Base-by-base conservation (phyloP, 805 yeast species). In the Metschnikowia peoriensis region DNA sequence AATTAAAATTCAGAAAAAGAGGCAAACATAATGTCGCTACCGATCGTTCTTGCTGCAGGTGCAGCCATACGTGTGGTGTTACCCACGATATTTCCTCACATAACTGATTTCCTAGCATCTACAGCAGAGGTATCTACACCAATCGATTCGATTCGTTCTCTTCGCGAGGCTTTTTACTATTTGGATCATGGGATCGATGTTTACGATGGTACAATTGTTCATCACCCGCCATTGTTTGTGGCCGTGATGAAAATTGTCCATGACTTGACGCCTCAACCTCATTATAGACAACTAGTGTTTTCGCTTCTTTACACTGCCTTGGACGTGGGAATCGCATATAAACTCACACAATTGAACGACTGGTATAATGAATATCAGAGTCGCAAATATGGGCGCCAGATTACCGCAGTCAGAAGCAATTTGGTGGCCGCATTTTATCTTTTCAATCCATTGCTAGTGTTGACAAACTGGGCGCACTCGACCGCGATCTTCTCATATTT, bases 131-230 rank as follows among this genome's bases (percentile, higher is more conserved):
- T 59, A 7, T 77, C 91, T 16, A 88, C 96, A 0, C 90, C 96
- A 0, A 72, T 88, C 5, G 79, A 87, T 50, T 86, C 94, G 38
- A 87, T 78, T 68, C 77, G 82, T 50, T 71, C 77, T 40, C 68
- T 74, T 42, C 66, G 62, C 52, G 77, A 71, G 50, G 72, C 75
- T 6, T 60, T 60, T 53, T 61, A 53, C 56, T 59, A 57, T 42
- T 69, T 82, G 50, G 66, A 74, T 3, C 79, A 84, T 60, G 77
- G 76, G 17, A 73, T 87, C 47, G 77, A 84, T 44, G 83, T 90
- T 8, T 93, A 90, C 62, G 82, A 82, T 55, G 97, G 97, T 9
- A 96, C 96, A 27, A 83, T 91, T 15, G 86, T 86, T 37, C 93
- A 90, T 67, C 96, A 90, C 60, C 84, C 96, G 3, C 97, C 97